Evolutionary conservation across 495 filamentous ascomycete genomes (phyloP).

Genomic region (Penicillium coffeae): DNA sequence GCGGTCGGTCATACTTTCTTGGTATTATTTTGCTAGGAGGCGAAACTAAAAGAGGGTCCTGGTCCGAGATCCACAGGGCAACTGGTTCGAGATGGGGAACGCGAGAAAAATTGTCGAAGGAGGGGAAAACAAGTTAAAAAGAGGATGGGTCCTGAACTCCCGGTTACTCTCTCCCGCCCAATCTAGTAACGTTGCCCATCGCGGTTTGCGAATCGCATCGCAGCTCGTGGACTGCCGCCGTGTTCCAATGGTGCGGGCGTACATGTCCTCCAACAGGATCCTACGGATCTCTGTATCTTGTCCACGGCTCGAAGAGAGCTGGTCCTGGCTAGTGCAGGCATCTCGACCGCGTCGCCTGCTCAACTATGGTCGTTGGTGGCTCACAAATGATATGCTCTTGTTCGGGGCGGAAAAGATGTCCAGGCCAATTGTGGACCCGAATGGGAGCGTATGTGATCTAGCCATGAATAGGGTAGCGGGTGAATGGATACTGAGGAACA

Average conservation of each 20-base stretch:
- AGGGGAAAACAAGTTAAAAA: not conserved
- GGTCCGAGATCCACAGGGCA: too few relatives aligned
- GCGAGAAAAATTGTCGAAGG: not conserved
- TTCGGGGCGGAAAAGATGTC: constrained; percentile 4
- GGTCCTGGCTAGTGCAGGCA: too few relatives aligned
- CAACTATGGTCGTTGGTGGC: not conserved
- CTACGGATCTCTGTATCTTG: not conserved
- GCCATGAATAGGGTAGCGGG: not conserved
- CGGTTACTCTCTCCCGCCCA: not conserved
- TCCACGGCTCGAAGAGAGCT: not conserved
- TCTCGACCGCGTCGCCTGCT: too few relatives aligned
- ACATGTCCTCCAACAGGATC: not conserved
- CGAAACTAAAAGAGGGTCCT: not conserved
- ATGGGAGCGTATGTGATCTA: not conserved
- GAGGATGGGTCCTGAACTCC: not conserved
- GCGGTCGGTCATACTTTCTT: not conserved
- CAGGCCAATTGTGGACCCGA: constrained; percentile 13
- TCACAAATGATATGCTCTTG: not conserved
- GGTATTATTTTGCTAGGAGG: not conserved
- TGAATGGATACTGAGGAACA: not conserved
- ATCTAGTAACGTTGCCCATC: not conserved
- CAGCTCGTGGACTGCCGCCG: not conserved
- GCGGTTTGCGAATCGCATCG: not conserved
- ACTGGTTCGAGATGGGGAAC: too few relatives aligned
- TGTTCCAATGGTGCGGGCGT: not conserved